Percentiles rank a stretch among this genome's conserved stretches.
Conservation (phyloP, 176 grass and related monocot genomes). For the Secale cereale region DNA sequence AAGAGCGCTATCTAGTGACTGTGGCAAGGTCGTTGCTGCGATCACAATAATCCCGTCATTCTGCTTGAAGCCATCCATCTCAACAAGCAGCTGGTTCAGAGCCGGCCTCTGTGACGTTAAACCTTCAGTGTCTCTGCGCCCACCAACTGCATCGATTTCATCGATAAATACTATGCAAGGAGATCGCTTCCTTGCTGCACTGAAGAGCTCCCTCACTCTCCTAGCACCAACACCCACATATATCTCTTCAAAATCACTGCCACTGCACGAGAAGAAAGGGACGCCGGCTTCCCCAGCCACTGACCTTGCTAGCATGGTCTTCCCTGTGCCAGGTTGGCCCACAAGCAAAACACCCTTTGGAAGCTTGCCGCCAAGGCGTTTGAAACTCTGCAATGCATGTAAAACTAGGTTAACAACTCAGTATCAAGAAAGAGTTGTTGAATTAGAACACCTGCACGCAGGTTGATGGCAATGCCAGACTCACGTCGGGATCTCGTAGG, state of each 20-base stretch:
- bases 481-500: constrained; percentile 78
- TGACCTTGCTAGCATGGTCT: constrained; percentile 89
- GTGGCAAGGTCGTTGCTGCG: constrained; percentile 74
- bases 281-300: constrained; percentile 88
- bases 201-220: constrained; percentile 80
- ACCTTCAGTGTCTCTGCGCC: constrained; percentile 74
- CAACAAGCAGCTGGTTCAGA: constrained; percentile 79
- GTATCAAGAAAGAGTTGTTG: not conserved
- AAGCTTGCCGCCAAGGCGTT: constrained; percentile 84
- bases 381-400: constrained; percentile 63
- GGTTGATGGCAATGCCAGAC: not conserved
- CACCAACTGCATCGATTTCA: constrained; percentile 86
- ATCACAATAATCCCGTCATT: constrained; percentile 87
- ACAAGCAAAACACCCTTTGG: constrained; percentile 92
- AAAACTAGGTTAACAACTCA: not conserved
- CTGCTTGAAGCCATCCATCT: constrained; percentile 93
- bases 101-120: constrained; percentile 9
- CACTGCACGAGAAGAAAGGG: constrained; percentile 84
- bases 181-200: constrained; percentile 73
- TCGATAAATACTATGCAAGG: constrained; percentile 93
- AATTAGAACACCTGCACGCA: not conserved
- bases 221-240: constrained; percentile 82
- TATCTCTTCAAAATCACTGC: constrained; percentile 92
- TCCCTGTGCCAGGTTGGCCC: constrained; percentile 86
- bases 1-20: constrained; percentile 79